phyloP scores from a whole-genome alignment of 2,329 filamentous ascomycete genomes.

The Chaetoscypha palmicola region DNA sequence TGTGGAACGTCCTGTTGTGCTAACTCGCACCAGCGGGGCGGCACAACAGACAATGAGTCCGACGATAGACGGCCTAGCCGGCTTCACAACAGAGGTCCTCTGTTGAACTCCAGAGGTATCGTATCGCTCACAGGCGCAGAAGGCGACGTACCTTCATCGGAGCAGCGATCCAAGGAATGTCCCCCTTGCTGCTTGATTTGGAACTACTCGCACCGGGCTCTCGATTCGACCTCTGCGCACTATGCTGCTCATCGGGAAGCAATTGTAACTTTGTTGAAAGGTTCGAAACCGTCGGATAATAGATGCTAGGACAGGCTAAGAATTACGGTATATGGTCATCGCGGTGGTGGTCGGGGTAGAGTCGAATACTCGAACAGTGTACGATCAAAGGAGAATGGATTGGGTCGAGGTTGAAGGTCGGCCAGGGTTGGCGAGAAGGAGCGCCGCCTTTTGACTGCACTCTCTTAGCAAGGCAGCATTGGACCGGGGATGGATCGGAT shows the following conservation, averaged over 20 bases:
- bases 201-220: conserved; percentile 24
- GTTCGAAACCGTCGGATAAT: conserved; percentile 7
- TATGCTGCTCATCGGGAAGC: conserved; percentile 30
- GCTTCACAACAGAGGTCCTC: conserved; percentile 3
- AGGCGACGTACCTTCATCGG: conserved; percentile 30
- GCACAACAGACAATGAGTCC: conserved; percentile 6
- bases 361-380: conserved; percentile 4
- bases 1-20: conserved; percentile 16
- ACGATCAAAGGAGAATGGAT: conserved; percentile 8
- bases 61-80: conserved; percentile 7
- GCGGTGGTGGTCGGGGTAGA: conserved; percentile 7
- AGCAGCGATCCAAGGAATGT: conserved; percentile 19
- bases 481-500: too few species aligned
- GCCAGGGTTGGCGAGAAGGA: not conserved
- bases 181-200: conserved; percentile 26
- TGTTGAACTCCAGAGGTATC: conserved; percentile 1
- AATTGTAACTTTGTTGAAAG: conserved; percentile 9
- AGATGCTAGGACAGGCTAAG: conserved; percentile 3
- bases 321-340: conserved; percentile 12
- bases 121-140: conserved; percentile 3
- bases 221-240: conserved; percentile 21
- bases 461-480: too few species aligned
- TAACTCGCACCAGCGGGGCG: conserved; percentile 17
- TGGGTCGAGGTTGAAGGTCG: not conserved
- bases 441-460: not conserved